Conservation (phyloP, 345 rosid genomes). For the Sisymbrium altissimum region DNA sequence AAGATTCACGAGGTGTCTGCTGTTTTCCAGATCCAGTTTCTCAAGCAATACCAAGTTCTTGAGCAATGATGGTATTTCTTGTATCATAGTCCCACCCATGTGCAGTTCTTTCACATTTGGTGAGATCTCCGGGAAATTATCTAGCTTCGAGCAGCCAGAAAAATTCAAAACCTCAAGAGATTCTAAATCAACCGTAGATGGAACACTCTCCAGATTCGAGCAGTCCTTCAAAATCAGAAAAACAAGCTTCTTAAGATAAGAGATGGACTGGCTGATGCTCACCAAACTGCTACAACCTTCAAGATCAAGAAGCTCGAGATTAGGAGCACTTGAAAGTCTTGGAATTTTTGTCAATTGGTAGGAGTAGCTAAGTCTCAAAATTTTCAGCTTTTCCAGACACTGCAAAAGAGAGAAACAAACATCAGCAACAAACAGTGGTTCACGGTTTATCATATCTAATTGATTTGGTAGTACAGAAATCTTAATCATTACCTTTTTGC, state of each 20-base stretch:
- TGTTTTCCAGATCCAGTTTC: constrained; percentile 26
- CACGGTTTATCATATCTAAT: background rate
- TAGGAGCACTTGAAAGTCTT: constrained; percentile 22
- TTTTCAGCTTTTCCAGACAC: constrained; percentile 19
- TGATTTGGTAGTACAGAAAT: background rate
- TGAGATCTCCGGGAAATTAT: constrained; percentile 24
- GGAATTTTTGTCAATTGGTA: constrained; percentile 11
- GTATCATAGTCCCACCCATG: constrained; percentile 26
- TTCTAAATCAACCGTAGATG: constrained; percentile 1
- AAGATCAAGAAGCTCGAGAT: constrained; percentile 31
- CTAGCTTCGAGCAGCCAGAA: constrained; percentile 21
- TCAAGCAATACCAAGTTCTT: constrained; percentile 21
- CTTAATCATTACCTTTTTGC: constrained; percentile 1
- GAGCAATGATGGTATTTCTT: constrained; percentile 24
- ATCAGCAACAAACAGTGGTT: background rate
- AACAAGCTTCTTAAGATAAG: constrained; percentile 12
- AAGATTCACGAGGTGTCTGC: background rate
- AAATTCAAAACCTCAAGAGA: constrained; percentile 29
- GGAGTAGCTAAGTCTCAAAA: constrained; percentile 24
- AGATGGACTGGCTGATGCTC: constrained; percentile 19
- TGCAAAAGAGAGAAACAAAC: background rate
- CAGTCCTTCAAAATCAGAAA: constrained; percentile 26
- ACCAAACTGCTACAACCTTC: constrained; percentile 25
- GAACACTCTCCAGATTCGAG: constrained; percentile 18
- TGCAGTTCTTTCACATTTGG: constrained; percentile 22